Conservation (phyloP, 2,329 filamentous ascomycete species). For the Volutella citrinella region DNA sequence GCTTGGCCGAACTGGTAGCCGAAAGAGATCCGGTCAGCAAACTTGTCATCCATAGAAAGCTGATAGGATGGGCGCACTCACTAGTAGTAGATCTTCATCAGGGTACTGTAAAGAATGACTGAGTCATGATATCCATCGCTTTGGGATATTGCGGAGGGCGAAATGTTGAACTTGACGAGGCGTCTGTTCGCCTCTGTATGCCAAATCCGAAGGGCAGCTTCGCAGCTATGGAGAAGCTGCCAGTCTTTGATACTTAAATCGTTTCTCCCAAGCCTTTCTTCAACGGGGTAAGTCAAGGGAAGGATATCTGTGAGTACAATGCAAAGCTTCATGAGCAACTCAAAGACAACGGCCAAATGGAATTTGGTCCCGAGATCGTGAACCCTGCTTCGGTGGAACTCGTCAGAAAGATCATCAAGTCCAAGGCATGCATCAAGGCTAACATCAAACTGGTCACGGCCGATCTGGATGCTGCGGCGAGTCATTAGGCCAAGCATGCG, state of each 20-base stretch:
- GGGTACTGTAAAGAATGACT: slow-evolving; percentile 4
- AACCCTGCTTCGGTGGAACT: slow-evolving; percentile 1
- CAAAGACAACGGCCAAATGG: background rate
- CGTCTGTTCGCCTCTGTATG: background rate
- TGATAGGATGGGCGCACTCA: too few species aligned
- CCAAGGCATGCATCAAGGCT: slow-evolving; percentile 1
- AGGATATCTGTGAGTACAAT: slow-evolving; percentile 7
- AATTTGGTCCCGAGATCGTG: slow-evolving; percentile 4
- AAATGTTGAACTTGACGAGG: too few species aligned
- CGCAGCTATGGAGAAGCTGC: too few species aligned
- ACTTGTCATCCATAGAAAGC: too few species aligned
- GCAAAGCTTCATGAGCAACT: slow-evolving; percentile 4
- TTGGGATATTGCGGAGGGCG: too few species aligned
- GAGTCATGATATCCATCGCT: too few species aligned
- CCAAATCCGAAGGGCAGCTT: background rate
- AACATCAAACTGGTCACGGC: slow-evolving; percentile 5
- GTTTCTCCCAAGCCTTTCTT: background rate
- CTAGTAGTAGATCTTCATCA: slow-evolving; percentile 10
- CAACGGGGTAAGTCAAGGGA: background rate
- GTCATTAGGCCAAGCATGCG: slow-evolving; percentile 3
- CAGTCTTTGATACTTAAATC: background rate
- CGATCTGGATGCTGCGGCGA: slow-evolving; percentile 3
- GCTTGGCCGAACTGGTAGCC: slow-evolving; percentile 4
- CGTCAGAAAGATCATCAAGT: slow-evolving; percentile 3
- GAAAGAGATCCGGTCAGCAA: too few species aligned